phyloP scores from a whole-genome alignment of 2,329 filamentous ascomycete species.

The Thielaviopsis punctulata region DNA sequence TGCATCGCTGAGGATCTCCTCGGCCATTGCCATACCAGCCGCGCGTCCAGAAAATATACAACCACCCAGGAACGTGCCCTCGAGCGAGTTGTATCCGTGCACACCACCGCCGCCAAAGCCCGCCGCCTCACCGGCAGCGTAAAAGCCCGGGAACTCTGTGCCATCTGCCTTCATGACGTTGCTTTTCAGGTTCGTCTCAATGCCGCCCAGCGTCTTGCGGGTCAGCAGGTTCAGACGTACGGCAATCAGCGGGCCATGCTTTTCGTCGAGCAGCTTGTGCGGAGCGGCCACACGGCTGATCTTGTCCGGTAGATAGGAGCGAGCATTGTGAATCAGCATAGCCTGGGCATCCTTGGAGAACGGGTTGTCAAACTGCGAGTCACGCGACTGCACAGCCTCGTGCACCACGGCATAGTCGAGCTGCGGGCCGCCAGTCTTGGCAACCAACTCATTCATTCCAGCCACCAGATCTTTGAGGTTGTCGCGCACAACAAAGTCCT shows the following conservation, averaged over 20 bases:
- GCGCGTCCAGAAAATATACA: constrained; percentile 45
- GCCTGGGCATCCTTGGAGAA: constrained; percentile 44
- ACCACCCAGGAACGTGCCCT: constrained; percentile 44
- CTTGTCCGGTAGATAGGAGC: constrained; percentile 37
- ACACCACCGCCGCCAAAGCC: constrained; percentile 46
- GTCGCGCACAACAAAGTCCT: constrained; percentile 41
- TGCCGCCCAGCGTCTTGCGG: constrained; percentile 41
- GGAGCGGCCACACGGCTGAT: constrained; percentile 33
- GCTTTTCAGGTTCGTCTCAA: constrained; percentile 41
- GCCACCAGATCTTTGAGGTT: constrained; percentile 36
- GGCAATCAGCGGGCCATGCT: constrained; percentile 41
- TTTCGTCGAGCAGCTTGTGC: constrained; percentile 34
- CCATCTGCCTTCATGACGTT: constrained; percentile 35
- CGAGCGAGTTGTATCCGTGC: constrained; percentile 43
- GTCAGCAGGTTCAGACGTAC: constrained; percentile 44
- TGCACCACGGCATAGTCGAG: constrained; percentile 29
- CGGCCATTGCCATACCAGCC: constrained; percentile 36
- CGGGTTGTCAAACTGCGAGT: constrained; percentile 36
- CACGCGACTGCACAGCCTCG: constrained; percentile 33
- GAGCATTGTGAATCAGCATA: constrained; percentile 42
- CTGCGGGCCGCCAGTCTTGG: constrained; percentile 26
- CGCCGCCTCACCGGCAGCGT: constrained; percentile 42
- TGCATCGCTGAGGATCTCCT: constrained; percentile 19
- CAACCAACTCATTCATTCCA: constrained; percentile 41
- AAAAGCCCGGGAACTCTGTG: constrained; percentile 33